Conservation (phyloP, 345 rosid species). For the Laguncularia racemosa region DNA sequence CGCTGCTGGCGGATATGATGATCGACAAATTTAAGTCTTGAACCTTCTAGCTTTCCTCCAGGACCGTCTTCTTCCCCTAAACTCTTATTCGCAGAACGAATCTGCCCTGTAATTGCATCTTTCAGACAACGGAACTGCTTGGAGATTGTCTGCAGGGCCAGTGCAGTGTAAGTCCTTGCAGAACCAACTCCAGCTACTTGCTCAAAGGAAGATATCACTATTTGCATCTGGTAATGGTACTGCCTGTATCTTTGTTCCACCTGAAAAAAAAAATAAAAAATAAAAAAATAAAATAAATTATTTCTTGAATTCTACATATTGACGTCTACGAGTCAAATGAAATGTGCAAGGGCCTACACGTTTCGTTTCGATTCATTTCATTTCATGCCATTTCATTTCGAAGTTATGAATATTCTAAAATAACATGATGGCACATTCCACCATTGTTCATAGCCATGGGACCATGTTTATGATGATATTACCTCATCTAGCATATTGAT, state of each 20-base stretch:
- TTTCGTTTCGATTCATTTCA: too few species aligned
- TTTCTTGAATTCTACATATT: too few species aligned
- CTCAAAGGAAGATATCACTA: constrained; percentile 78
- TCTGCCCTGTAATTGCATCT: constrained; percentile 85
- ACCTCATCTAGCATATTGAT: constrained; percentile 94
- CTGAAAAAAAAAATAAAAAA: constrained; percentile 16
- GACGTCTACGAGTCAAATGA: too few species aligned
- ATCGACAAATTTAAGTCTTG: constrained; percentile 88
- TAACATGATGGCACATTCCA: too few species aligned
- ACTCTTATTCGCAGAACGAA: constrained; percentile 74
- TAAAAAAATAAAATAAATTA: neutral
- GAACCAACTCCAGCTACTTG: constrained; percentile 86
- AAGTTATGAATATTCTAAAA: too few species aligned
- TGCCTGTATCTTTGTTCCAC: constrained; percentile 98
- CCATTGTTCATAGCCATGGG: too few species aligned
- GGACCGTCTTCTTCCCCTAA: constrained; percentile 78
- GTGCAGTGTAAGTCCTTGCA: constrained; percentile 81
- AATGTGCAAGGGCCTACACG: too few species aligned
- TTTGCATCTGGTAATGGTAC: constrained; percentile 93
- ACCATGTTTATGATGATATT: neutral
- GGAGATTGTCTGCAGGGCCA: constrained; percentile 86
- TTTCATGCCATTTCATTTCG: too few species aligned
- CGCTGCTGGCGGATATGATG: constrained; percentile 91
- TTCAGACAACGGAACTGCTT: constrained; percentile 90
- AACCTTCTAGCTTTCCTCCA: constrained; percentile 72